Conservation (phyloP, 2,329 filamentous ascomycete genomes). For the Alternaria infectoria region DNA sequence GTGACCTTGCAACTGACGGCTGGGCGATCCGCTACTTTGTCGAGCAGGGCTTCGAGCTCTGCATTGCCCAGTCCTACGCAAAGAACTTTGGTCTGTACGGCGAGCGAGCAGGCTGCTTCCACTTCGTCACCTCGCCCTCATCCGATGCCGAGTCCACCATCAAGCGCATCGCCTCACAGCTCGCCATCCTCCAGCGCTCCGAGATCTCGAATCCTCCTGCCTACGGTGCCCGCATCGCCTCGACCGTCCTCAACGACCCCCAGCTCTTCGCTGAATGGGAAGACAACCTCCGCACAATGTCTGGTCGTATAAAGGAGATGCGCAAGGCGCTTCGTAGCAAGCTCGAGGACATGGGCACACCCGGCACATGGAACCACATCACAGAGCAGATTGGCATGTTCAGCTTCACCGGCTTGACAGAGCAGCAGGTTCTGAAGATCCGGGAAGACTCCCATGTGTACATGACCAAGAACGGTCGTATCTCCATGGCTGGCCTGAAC, state of each 20-base stretch:
- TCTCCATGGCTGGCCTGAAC: constrained; percentile 98
- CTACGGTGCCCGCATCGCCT: constrained; percentile 90
- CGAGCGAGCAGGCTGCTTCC: constrained; percentile 94
- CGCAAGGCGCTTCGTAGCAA: constrained; percentile 76
- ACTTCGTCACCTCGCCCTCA: constrained; percentile 80
- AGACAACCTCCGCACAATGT: constrained; percentile 90
- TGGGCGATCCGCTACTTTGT: constrained; percentile 95
- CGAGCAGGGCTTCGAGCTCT: constrained; percentile 79
- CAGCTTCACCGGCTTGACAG: constrained; percentile 82
- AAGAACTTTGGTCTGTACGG: constrained; percentile 83
- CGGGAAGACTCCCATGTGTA: constrained; percentile 77
- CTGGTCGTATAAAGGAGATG: constrained; percentile 93
- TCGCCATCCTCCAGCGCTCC: constrained; percentile 92
- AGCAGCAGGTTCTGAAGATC: constrained; percentile 74
- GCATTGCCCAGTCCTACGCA: constrained; percentile 61
- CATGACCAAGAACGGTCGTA: constrained; percentile 97
- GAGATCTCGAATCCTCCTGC: constrained; percentile 98
- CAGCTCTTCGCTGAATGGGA: constrained; percentile 90
- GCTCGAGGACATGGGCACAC: constrained; percentile 84
- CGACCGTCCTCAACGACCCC: constrained; percentile 81
- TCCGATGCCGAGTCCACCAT: constrained; percentile 68
- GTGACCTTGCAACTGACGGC: constrained; percentile 82
- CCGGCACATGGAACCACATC: constrained; percentile 95
- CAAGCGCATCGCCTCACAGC: constrained; percentile 77
- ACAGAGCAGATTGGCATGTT: constrained; percentile 99